Base-by-base conservation (phyloP, 2,329 filamentous ascomycete genomes). In the Fusarium humuli region DNA sequence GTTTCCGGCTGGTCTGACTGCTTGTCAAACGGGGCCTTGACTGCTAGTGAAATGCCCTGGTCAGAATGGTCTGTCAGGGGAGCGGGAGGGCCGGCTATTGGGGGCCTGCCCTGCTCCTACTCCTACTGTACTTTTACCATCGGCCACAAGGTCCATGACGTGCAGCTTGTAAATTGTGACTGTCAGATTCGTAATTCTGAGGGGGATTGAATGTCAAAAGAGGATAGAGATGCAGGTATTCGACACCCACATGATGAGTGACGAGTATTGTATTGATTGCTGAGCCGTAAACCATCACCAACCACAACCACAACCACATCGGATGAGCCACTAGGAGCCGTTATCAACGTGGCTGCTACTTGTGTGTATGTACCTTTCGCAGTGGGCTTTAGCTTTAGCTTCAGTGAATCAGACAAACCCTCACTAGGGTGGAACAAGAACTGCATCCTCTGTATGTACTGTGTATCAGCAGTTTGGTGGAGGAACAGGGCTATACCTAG, bases 281-380 rank as follows among this genome's bases (percentile, higher is more conserved):
- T 54, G 50, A 60, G 60, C 68, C 64, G 45, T 69, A 34, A 25
- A 37, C 44, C 23, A 57, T 22, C n/a, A 23, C 44, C 11, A 40
- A 16, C 22, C 18, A 45, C 13, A 40, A 16, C 22, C 20, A 45
- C 13, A 40, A 16, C 22, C 14, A 45, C 32, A 37, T n/a, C 18
- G 22, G 30, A 29, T 64, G 49, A 56, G 47, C 68, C 68, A 71
- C 64, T 61, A 59, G 49, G 42, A 50, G 53, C 57, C 59, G 68
- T 69, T 71, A 49, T 45, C 59, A 71, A 70, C 68, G 68, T 71
- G 69, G 69, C 65, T 66, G 34, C 45, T 49, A 52, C 32, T n/a
- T 53, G n/a, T 42, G 27, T n/a, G 25, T 47, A 52, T n/a, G 34
- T 20, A 40, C 22, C 44, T 18, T 48, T 30, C 44, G 10, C 46